Base-by-base conservation (phyloP, 169 alveolate genomes). In the Plasmodium vinckei region DNA sequence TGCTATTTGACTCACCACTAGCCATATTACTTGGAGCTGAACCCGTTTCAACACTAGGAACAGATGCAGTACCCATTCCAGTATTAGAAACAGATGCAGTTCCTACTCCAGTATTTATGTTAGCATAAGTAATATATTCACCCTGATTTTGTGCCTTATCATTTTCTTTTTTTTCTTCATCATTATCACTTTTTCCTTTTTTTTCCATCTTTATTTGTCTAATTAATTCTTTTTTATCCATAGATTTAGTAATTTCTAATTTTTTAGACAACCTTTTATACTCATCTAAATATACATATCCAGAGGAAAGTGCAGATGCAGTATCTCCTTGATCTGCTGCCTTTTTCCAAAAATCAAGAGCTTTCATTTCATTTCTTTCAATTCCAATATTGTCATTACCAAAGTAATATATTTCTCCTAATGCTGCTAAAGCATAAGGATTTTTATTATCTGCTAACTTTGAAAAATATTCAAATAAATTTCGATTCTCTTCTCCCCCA, bases 291-390 rank as follows among this genome's bases (percentile, higher is more conserved):
- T 88, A 82, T 10, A 93, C 71, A 88, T 92, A 73, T 12, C 97
- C 97, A 51, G 95, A 91, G 6, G 97, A 94, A 56, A 95, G 84
- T 9, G 97, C 97, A 21, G 97, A 95, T n/a, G 94, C 75, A 7
- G 92, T 93, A 82, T 95, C 97, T 5, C 97, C 97, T n/a, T 92
- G 82, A 53, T 95, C 95, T n/a, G 97, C 97, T 5, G 97, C 96
- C 73, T 73, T 91, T 17, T 93, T 90, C 97, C 97, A 95, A 51
- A 89, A 91, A 54, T 93, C 93, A 49, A 94, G 89, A 13, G 97
- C 97, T 57, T 94, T 92, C 13, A 87, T 75, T 49, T 92, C 93
- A 87, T 95, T 94, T 17, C 96, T 88, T 63, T 90, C 93, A 17
- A 92, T 69, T 0, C 95, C 95, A 69, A 86, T 86, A 72, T 46